These are phyloP conservation scores for Coemansia sp. DNA, from an alignment of 192 early-diverging fungal genomes.

Conservation along the genomic window DNA sequence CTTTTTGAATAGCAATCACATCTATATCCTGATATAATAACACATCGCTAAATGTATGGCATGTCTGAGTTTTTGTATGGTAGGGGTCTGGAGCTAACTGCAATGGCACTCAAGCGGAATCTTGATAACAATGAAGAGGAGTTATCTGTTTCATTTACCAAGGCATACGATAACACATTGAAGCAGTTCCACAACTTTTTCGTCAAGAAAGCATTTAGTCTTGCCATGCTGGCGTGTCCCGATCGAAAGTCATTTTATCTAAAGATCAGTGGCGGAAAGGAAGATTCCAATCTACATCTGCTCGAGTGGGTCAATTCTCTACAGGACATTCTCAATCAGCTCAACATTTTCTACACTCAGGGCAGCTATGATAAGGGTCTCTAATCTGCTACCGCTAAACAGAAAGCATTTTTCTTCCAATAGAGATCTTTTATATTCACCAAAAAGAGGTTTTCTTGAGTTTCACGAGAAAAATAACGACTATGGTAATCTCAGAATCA, in stretches of 20 bases:
- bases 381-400: constrained; percentile 8
- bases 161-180: constrained; percentile 70
- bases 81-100: constrained; percentile 78
- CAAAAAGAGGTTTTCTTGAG: too few species aligned
- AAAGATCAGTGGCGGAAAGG: constrained; percentile 70
- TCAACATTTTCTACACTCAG: constrained; percentile 61
- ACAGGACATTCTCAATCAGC: constrained; percentile 65
- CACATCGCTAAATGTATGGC: too few species aligned
- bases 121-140: constrained; percentile 58
- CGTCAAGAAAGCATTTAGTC: constrained; percentile 64
- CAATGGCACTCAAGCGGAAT: constrained; percentile 65
- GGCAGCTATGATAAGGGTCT: constrained; percentile 54
- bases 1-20: too few species aligned
- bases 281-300: constrained; percentile 59
- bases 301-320: constrained; percentile 73
- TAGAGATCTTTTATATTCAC: too few species aligned
- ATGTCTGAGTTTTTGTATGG: constrained; percentile 1
- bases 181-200: constrained; percentile 69
- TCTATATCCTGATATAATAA: too few species aligned
- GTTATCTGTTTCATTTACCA: constrained; percentile 69
- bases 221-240: constrained; percentile 90
- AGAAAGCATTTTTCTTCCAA: too few species aligned
- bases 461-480: too few species aligned
- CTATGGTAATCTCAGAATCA: too few species aligned
- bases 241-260: constrained; percentile 84